Evolutionary conservation across 108 stramenopile genomes (phyloP), one percentile per base, ranked within the genome.

Genomic region (Bacterosira constricta): DNA sequence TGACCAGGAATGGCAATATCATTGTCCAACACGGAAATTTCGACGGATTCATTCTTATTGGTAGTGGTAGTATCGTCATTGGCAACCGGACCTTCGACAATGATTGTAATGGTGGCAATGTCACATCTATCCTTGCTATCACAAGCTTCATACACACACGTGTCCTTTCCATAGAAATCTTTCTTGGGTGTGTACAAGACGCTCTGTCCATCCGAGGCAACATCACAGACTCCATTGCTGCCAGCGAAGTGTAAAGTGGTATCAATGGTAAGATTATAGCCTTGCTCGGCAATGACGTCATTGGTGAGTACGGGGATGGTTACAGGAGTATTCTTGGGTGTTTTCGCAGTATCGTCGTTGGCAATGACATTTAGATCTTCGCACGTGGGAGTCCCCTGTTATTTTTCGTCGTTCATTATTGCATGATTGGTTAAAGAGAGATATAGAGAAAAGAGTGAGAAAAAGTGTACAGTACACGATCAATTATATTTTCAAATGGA

Each of bases 101-200:
- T 42, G 41, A 72, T 63, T 0, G 47, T 41, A 17, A 72, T 38
- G 5, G 71, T 72, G 52, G 71, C 71, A 34, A 25, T 60, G 36
- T 63, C 71, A 45, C 71, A 72, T 6, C 54, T 45, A 10, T 44
- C 32, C 20, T 42, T n/a, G 29, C 53, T 38, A 44, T 72, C 71
- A 26, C 71, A 72, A 18, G 60, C 71, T 12, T 58, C 41, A 35
- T 72, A 72, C 20, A 72, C 44, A 39, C 71, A 72, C 0, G 58
- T 72, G 41, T 72, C 71, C 26, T 17, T 20, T 4, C 71, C 71
- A 42, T 53, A 53, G 42, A 54, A 72, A 55, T 42, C 38, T 8
- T 17, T 32, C 1, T 63, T 44, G 41, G 71, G 71, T 3, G 62
- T 63, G 62, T 72, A 72, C 27, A 37, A 54, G 47, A 72, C 38